Conservation (phyloP, 176 grass and related monocot genomes). For the Canna indica region DNA sequence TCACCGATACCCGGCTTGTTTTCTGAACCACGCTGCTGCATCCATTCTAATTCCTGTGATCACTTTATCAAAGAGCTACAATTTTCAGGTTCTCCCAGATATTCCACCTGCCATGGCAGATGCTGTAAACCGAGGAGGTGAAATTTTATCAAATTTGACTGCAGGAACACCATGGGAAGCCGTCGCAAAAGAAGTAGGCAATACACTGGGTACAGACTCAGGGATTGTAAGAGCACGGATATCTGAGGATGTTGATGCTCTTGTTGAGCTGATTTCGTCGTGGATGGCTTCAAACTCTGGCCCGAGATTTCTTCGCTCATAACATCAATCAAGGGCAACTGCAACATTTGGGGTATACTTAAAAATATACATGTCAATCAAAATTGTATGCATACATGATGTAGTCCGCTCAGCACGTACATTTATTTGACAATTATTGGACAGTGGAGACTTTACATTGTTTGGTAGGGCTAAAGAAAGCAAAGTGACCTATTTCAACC, state of each 20-base stretch:
- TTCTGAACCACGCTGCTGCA: neutral
- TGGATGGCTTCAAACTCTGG: conserved; percentile 83
- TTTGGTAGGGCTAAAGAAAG: neutral
- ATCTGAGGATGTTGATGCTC: conserved; percentile 59
- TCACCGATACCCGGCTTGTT: neutral
- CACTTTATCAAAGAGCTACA: neutral
- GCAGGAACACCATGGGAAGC: conserved; percentile 81
- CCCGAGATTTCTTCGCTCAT: conserved; percentile 54
- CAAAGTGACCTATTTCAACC: neutral
- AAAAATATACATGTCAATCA: neutral
- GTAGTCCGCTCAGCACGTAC: neutral
- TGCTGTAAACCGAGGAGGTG: conserved; percentile 78
- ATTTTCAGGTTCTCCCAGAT: conserved; percentile 67
- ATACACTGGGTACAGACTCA: conserved; percentile 60
- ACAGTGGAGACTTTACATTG: neutral
- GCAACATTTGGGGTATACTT: neutral
- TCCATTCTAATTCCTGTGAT: neutral
- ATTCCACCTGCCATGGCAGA: conserved; percentile 91
- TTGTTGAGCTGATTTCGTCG: conserved; percentile 59
- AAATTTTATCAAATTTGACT: conserved; percentile 61
- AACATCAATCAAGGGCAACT: conserved; percentile 10
- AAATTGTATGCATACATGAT: neutral
- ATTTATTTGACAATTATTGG: neutral
- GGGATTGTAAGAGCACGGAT: conserved; percentile 47
- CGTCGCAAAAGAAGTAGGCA: conserved; percentile 71